Evolutionary conservation across 2,329 filamentous ascomycete species (phyloP), one percentile per base, ranked within the genome.

Genomic region (Phaeosphaeria sp.): DNA sequence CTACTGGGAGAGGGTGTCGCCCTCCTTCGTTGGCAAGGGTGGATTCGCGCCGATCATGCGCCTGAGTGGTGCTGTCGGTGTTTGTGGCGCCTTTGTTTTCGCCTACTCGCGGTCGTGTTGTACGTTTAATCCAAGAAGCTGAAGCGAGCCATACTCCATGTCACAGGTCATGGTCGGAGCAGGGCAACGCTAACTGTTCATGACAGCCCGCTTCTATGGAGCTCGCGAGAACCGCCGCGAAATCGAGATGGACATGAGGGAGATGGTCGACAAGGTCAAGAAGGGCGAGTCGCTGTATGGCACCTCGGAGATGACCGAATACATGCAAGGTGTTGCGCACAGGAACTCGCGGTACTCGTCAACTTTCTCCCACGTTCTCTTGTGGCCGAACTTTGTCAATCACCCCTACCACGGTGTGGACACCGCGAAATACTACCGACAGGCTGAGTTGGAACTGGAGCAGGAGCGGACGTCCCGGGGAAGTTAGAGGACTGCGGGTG

Each of bases 331-430:
- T 59, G 90, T 97, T 40, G 93, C 95, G 51, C 88, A 92, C 58
- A 86, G 95, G 69, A 96, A 99, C 83, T 97, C 93, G 73, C 86
- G 95, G 75, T 98, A 97, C 83, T 89, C 91, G 39, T 90, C 91
- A 42, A 83, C 95, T 30, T 95, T 94, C 79, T 82, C 91, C 65
- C 90, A 93, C 74, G 87, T 94, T 53, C 82, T 99, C 55, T 93
- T 94, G 40, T 98, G 93, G 95, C 94, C 97, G 82, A 99, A 99
- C 84, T 91, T 99, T 81, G 94, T 97, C 74, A 98, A 99, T 81
- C 95, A 99, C 81, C 73, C 64, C 22, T 74, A 76, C 86, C 95
- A 99, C 78, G 95, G 95, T 68, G 91, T 99, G 57, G 95, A 99
- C 78, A 99, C 95, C 30, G 93, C 94, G 65, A 99, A 99, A 83